These are phyloP conservation scores for Fraxinus velutina DNA, from an alignment of 305 asterid species.

Conservation along the genomic window DNA sequence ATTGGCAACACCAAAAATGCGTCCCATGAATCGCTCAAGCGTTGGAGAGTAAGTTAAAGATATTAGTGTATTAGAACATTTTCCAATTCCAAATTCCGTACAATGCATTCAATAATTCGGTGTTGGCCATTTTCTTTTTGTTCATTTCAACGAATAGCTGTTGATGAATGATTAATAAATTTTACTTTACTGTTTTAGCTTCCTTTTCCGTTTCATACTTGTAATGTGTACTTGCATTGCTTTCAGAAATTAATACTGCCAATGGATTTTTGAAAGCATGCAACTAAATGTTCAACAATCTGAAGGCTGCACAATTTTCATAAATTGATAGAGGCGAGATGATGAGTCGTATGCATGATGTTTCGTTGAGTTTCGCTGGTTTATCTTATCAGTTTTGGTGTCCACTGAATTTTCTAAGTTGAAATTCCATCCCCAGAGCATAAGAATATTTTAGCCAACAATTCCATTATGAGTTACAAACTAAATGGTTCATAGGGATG, in stretches of 20 bases:
- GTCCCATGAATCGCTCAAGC: constrained; percentile 60
- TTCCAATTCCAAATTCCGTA: not conserved
- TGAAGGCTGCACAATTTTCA: not conserved
- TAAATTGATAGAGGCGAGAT: not conserved
- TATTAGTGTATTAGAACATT: not conserved
- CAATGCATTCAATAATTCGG: not conserved
- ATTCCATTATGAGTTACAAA: not conserved
- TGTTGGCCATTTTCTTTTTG: not conserved
- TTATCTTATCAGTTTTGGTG: not conserved
- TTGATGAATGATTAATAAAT: not conserved
- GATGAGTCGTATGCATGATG: not conserved
- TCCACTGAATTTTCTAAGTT: not conserved
- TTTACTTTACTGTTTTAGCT: not conserved
- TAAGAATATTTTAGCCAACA: not conserved
- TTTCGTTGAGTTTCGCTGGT: not conserved
- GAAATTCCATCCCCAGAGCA: not conserved
- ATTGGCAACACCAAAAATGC: constrained; percentile 71
- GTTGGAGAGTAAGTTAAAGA: constrained; percentile 70
- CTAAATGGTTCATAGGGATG: not conserved
- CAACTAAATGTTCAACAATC: not conserved
- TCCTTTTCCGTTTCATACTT: not conserved
- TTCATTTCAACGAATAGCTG: not conserved
- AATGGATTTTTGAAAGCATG: not conserved
- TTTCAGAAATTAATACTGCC: not conserved
- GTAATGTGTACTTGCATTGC: not conserved